phyloP scores from a whole-genome alignment of 192 early-diverging fungal species.

The Coemansia sp. region DNA sequence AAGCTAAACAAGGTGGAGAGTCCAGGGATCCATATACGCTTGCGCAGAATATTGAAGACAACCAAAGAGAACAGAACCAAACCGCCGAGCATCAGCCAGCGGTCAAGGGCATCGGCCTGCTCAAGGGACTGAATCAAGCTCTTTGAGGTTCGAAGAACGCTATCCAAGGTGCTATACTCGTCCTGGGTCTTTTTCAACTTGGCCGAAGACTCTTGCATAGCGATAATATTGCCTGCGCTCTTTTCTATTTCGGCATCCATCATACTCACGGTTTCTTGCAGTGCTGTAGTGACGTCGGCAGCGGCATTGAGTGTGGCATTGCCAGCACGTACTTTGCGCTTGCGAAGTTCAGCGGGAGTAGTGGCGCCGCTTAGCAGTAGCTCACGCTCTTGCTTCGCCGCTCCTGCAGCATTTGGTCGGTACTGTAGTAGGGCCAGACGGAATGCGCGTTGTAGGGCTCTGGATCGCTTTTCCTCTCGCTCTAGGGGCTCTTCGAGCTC shows the following conservation, averaged over 20 bases:
- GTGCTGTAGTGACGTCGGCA: slow-evolving; percentile 47
- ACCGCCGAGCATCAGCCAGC: slow-evolving; percentile 53
- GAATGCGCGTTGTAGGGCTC: slow-evolving; percentile 30
- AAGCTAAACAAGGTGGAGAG: slow-evolving; percentile 31
- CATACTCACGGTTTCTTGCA: slow-evolving; percentile 57
- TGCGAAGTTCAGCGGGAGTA: slow-evolving; percentile 51
- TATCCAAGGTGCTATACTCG: slow-evolving; percentile 41
- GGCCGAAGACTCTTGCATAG: slow-evolving; percentile 46
- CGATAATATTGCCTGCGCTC: slow-evolving; percentile 43
- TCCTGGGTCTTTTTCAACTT: slow-evolving; percentile 31
- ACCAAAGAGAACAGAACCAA: slow-evolving; percentile 48
- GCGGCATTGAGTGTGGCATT: slow-evolving; percentile 40
- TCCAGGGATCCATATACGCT: slow-evolving; percentile 56
- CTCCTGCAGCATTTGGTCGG: slow-evolving; percentile 20
- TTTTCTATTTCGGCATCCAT: slow-evolving; percentile 58
- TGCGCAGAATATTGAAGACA: slow-evolving; percentile 51
- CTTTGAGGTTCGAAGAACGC: slow-evolving; percentile 40
- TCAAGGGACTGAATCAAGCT: slow-evolving; percentile 42
- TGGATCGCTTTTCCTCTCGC: slow-evolving; percentile 4
- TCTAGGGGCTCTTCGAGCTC: background rate
- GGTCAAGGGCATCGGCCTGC: slow-evolving; percentile 48
- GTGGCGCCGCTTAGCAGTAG: slow-evolving; percentile 44
- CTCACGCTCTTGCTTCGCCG: slow-evolving; percentile 38
- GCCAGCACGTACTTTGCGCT: slow-evolving; percentile 40
- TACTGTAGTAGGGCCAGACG: slow-evolving; percentile 40